Evolutionary conservation across 2,329 filamentous ascomycete genomes (phyloP), one percentile per base, ranked within the genome.

Genomic region (Apiospora kogelbergensis): DNA sequence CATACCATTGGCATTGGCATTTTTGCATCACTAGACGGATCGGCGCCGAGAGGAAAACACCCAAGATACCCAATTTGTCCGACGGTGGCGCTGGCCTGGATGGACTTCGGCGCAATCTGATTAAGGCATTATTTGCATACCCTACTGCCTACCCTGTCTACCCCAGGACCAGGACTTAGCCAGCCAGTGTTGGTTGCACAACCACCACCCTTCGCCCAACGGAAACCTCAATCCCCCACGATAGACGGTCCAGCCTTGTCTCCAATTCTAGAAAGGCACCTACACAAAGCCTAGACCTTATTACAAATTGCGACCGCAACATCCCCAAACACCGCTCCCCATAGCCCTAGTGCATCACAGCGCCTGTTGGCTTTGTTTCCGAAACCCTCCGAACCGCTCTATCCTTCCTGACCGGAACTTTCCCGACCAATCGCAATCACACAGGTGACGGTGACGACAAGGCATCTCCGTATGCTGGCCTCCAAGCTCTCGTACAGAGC

Each of bases 391-490:
- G 53, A 60, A 20, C 30, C 53, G 26, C 26, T 60, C 53, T 37
- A 60, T 30, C 20, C 53, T 60, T 57, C 20, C 26, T 60, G 53
- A 11, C 53, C 53, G 26, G 53, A 33, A 60, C 30, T 37, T n/a
- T 17, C 20, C 17, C 53, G 26, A n/a, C 53, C 30, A 60, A 37
- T 37, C 53, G 30, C 42, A 30, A n/a, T 37, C 53, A 37, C 30
- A 33, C 53, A 60, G 30, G 53, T 60, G 53, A 60, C 44, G 65
- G 65, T 48, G 65, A 66, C 65, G 65, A 66, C 42, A 20, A 37
- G 30, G 65, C 65, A 53, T 66, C 44, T 66, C 53, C 53, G 65
- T 46, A 53, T 66, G 65, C 65, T 66, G 65, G 37, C 45, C 22
- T 37, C 20, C 30, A 37, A 30, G 53, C 53, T 60, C 53, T 60